Evolutionary conservation across 139 green algal species (phyloP), one percentile per base, ranked within the genome.

Genomic region (Chlorella sorokiniana): DNA sequence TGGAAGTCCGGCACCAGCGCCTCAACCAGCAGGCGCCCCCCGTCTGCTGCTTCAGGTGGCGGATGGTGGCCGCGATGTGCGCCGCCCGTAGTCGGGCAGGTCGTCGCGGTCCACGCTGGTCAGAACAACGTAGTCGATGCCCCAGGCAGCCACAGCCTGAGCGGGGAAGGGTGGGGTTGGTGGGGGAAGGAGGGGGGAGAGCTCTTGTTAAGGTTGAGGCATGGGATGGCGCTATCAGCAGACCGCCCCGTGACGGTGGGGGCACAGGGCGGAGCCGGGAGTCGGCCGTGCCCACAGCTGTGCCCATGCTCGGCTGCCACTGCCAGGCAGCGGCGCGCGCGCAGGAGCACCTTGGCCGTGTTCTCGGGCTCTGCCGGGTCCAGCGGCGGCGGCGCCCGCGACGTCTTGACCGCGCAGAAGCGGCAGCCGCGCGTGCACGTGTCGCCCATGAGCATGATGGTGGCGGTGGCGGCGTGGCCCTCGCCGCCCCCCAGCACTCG

Each of bases 391-490:
- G 97, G 97, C 11, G 93, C 92, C 1, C 86, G 86, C 33, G 83
- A 93, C 0, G 95, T 98, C 80, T 98, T 98, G 44, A 99, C 96
- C 1, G 96, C 96, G 86, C 96, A 99, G 86, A 99, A 99, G 42
- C 94, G 86, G 86, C 93, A 97, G 68, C 91, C 93, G 41, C 94
- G 86, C 0, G 94, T 98, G 90, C 94, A 98, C 3, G 94, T 98
- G 88, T 98, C 94, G 0, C 94, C 93, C 94, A 98, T 97, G 27
- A 98, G 87, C 97, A 99, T 99, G 90, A 99, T 99, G 42, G 97
- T 99, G n/a, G 97, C 97, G 22, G 97, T 99, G 27, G 95, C 97
- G 18, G 93, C 95, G 78, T 95, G 90, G 33, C 93, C 95, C 42
- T 99, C 96, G 8, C 89, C 94, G 14, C 94, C 94, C 37, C 82